Conservation (phyloP, 2,329 filamentous ascomycete genomes). For the Plenodomus tracheiphilus region DNA sequence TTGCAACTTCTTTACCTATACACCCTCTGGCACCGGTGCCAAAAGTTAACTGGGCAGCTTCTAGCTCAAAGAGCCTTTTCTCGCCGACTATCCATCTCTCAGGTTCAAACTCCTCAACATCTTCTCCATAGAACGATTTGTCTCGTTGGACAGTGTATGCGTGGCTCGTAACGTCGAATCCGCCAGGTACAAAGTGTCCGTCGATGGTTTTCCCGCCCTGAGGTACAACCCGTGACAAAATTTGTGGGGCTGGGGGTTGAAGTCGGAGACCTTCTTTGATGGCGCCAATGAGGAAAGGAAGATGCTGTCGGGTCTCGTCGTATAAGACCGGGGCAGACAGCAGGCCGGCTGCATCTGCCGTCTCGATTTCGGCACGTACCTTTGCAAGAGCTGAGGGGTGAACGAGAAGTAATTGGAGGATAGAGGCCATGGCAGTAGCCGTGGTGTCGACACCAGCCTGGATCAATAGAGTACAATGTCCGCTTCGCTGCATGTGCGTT, state of each 20-base stretch:
- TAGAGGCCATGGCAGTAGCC: constrained; percentile 40
- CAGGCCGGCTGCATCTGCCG: constrained; percentile 18
- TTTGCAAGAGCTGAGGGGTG: constrained; percentile 17
- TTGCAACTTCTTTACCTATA: constrained; percentile 37
- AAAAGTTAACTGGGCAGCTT: constrained; percentile 37
- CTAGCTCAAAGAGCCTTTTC: constrained; percentile 25
- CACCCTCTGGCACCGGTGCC: constrained; percentile 33
- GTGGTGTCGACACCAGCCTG: constrained; percentile 45
- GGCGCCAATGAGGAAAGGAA: constrained; percentile 56
- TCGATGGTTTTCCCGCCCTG: constrained; percentile 42
- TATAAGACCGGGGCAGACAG: constrained; percentile 32
- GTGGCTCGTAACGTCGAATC: constrained; percentile 53
- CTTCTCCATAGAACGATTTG: constrained; percentile 44
- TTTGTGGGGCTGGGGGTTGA: constrained; percentile 55
- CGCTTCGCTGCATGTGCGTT: constrained; percentile 35
- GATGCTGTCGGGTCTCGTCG: constrained; percentile 36
- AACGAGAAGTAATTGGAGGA: constrained; percentile 31
- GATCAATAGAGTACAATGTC: constrained; percentile 45
- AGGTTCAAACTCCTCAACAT: constrained; percentile 47
- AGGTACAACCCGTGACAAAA: constrained; percentile 52
- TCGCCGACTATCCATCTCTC: constrained; percentile 46
- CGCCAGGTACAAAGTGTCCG: constrained; percentile 46
- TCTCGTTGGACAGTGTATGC: constrained; percentile 55
- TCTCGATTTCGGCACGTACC: constrained; percentile 26
- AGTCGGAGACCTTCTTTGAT: constrained; percentile 57